Evolutionary conservation across 345 rosid species (phyloP), one percentile per base, ranked within the genome.

Genomic region (Angophora floribunda): DNA sequence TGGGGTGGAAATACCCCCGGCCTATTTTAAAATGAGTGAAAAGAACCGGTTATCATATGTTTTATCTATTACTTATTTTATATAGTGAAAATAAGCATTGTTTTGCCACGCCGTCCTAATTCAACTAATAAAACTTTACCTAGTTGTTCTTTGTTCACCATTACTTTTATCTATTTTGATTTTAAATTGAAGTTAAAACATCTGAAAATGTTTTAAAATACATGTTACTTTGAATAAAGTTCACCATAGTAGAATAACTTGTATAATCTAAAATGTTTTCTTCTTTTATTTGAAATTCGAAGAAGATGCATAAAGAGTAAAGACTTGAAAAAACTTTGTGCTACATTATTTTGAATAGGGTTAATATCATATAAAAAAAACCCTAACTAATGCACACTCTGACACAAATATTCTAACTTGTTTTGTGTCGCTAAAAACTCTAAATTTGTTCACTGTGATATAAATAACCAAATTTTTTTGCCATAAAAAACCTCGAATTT

Each of bases 141-240:
- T n/a, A 13, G n/a, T 13, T n/a, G 13, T n/a, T 15, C 24, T 11
- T 63, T 14, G 36, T n/a, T 63, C 41, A n/a, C 19, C 1, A 14
- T 61, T 53, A 11, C 13, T 61, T 63, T 3, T 3, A 61, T 63
- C 30, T 63, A 0, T n/a, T 63, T 63, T 63, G 2, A n/a, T 63
- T 63, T n/a, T n/a, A 14, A 63, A 63, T 63, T 13, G 17, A 63
- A n/a, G 75, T n/a, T 63, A 63, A 63, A 13, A 13, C n/a, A 63
- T n/a, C 17, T 63, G 36, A 0, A n/a, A 13, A 63, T 59, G 13
- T n/a, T n/a, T n/a, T 32, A 63, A 0, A 63, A n/a, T 63, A n/a
- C 0, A 63, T n/a, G 75, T n/a, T 0, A n/a, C 16, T n/a, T 13
- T n/a, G 17, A n/a, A 63, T 63, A 59, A 63, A 63, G 30, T 0